These are phyloP conservation scores for Sporothrix humicola DNA, from an alignment of 2,329 filamentous ascomycete genomes.

Conservation along the genomic window DNA sequence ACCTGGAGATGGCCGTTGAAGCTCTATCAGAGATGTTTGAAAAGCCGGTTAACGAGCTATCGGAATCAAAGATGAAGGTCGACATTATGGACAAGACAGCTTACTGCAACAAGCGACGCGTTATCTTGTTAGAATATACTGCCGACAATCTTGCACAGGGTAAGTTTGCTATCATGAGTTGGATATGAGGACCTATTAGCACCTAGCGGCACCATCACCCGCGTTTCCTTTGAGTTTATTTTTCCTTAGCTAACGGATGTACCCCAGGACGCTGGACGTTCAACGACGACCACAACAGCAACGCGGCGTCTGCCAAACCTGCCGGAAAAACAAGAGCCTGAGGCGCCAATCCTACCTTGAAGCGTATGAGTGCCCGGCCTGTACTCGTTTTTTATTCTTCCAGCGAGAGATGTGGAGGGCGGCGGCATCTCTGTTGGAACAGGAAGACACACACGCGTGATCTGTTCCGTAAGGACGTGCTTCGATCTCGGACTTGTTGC, in stretches of 20 bases:
- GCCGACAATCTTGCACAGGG: conserved; percentile 89
- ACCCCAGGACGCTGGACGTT: conserved; percentile 36
- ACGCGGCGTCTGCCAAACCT: background rate
- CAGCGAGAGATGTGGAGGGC: too few relatives aligned
- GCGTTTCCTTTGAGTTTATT: too few relatives aligned
- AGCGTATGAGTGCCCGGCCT: too few relatives aligned
- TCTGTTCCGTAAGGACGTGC: background rate
- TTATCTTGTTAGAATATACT: conserved; percentile 90
- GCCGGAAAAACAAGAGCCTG: background rate
- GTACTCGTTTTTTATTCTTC: too few relatives aligned
- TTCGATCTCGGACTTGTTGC: background rate
- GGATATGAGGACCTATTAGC: too few relatives aligned
- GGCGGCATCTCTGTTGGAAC: too few relatives aligned
- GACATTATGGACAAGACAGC: conserved; percentile 99
- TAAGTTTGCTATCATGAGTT: conserved; percentile 52
- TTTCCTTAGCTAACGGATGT: background rate
- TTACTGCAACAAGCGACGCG: conserved; percentile 90
- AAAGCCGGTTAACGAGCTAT: conserved; percentile 87
- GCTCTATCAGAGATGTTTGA: conserved; percentile 99
- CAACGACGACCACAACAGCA: conserved; percentile 28
- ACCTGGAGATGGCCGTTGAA: conserved; percentile 96
- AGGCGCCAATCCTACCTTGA: background rate
- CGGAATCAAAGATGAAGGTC: conserved; percentile 87
- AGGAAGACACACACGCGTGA: too few relatives aligned
- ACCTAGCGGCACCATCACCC: too few relatives aligned